These are phyloP conservation scores for Colletotrichum aenigma DNA, from an alignment of 2,329 filamentous ascomycete species.

Conservation along the genomic window DNA sequence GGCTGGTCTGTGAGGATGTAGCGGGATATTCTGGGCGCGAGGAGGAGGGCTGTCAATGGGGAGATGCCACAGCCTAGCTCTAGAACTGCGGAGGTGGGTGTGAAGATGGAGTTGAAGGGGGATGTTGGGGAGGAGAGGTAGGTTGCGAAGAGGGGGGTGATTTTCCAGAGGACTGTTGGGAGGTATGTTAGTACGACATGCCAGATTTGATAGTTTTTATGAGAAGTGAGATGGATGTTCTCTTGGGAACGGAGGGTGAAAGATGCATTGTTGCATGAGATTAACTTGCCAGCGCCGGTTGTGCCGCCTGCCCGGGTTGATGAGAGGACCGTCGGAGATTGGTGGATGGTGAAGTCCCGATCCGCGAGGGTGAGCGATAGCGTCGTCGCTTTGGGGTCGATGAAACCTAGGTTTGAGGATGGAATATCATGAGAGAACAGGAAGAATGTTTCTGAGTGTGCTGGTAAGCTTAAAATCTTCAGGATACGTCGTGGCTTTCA, in stretches of 20 bases:
- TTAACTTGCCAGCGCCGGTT: conserved; percentile 52
- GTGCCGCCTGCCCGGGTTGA: conserved; percentile 71
- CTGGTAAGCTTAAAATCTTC: neutral
- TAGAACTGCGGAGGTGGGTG: conserved; percentile 62
- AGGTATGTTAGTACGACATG: conserved; percentile 3
- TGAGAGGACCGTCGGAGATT: conserved; percentile 82
- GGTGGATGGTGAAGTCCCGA: conserved; percentile 76
- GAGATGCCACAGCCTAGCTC: conserved; percentile 92
- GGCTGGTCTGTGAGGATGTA: conserved; percentile 88
- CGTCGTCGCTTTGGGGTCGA: conserved; percentile 70
- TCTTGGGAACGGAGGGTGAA: too few relatives aligned
- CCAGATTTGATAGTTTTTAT: neutral
- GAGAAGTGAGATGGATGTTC: neutral
- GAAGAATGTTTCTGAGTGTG: conserved; percentile 78
- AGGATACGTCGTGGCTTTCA: neutral
- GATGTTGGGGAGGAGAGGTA: conserved; percentile 75
- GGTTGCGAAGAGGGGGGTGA: conserved; percentile 80
- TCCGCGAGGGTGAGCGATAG: conserved; percentile 73
- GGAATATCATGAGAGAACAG: conserved; percentile 80
- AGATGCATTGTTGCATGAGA: neutral
- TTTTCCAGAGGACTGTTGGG: conserved; percentile 81
- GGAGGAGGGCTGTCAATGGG: conserved; percentile 73
- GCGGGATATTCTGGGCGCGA: conserved; percentile 63
- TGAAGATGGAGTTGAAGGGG: conserved; percentile 61
- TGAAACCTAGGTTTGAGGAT: conserved; percentile 81